Evolutionary conservation across 2,329 filamentous ascomycete genomes (phyloP).

Genomic region (Escovopsis weberi): DNA sequence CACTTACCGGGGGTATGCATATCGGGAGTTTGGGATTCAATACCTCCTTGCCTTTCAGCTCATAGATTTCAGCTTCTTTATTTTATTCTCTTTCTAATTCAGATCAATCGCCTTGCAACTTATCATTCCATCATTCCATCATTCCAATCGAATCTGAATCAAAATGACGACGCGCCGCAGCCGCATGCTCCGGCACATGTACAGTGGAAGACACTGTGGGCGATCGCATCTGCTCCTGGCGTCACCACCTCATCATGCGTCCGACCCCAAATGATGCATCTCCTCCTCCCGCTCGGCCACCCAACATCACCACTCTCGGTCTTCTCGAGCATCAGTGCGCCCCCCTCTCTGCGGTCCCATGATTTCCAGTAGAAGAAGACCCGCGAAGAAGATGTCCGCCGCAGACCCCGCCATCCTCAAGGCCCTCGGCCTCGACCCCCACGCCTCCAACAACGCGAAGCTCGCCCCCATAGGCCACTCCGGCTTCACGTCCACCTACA

Average conservation of each 20-base stretch:
- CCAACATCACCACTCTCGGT: too few relatives aligned
- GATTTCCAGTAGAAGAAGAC: too few relatives aligned
- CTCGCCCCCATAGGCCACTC: constrained; percentile 50
- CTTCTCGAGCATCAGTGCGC: too few relatives aligned
- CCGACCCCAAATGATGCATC: neutral
- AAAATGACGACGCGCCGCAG: too few relatives aligned
- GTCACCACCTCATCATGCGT: too few relatives aligned
- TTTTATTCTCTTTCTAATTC: neutral
- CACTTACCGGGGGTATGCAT: neutral
- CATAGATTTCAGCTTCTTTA: neutral
- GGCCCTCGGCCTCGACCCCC: constrained; percentile 44
- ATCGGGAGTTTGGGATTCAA: neutral
- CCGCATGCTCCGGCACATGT: too few relatives aligned
- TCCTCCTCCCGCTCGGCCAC: constrained; percentile 4
- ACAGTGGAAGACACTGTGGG: too few relatives aligned
- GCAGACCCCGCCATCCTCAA: constrained; percentile 45
- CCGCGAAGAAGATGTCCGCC: constrained; percentile 1
- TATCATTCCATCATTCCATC: neutral
- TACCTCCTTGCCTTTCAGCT: neutral
- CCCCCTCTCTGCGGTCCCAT: too few relatives aligned
- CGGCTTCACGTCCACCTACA: constrained; percentile 54
- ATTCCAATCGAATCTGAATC: neutral
- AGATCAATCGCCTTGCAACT: neutral
- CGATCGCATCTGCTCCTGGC: too few relatives aligned
- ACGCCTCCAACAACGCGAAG: constrained; percentile 24